phyloP scores from a whole-genome alignment of 2,329 filamentous ascomycete genomes.

The Fusarium hostae region DNA sequence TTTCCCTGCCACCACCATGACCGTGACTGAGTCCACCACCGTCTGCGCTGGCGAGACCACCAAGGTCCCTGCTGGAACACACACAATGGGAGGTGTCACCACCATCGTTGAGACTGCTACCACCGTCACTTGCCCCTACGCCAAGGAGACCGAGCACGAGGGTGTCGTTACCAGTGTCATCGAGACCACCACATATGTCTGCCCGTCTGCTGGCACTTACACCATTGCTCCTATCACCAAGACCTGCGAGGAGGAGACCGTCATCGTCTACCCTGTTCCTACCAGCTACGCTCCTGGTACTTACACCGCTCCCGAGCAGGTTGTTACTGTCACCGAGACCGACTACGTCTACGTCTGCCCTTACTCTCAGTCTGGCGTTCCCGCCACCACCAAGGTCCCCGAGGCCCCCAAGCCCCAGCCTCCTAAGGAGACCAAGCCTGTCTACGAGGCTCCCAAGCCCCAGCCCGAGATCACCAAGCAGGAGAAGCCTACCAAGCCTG shows the following conservation, averaged over 20 bases:
- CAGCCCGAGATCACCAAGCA: slow-evolving; percentile 38
- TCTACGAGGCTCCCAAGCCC: slow-evolving; percentile 32
- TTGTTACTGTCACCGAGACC: slow-evolving; percentile 76
- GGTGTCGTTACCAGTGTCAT: slow-evolving; percentile 73
- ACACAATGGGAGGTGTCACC: slow-evolving; percentile 78
- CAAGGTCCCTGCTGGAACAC: slow-evolving; percentile 68
- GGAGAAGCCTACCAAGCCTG: slow-evolving; percentile 21
- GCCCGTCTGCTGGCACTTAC: slow-evolving; percentile 79
- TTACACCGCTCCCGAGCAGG: slow-evolving; percentile 75
- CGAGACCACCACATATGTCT: slow-evolving; percentile 76
- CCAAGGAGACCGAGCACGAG: slow-evolving; percentile 68
- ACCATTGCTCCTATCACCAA: slow-evolving; percentile 77
- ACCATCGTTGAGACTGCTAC: slow-evolving; percentile 74
- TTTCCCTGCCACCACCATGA: slow-evolving; percentile 77
- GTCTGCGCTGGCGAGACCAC: slow-evolving; percentile 73
- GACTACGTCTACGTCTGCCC: slow-evolving; percentile 78
- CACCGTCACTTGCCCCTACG: slow-evolving; percentile 76
- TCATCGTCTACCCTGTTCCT: slow-evolving; percentile 73
- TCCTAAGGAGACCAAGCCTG: slow-evolving; percentile 37
- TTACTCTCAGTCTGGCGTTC: slow-evolving; percentile 60
- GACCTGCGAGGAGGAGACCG: slow-evolving; percentile 63
- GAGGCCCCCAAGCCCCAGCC: slow-evolving; percentile 35
- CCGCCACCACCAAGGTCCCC: slow-evolving; percentile 42
- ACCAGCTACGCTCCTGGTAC: slow-evolving; percentile 74
- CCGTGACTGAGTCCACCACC: slow-evolving; percentile 73